phyloP scores from a whole-genome alignment of 495 filamentous ascomycete species.

The Recurvomyces mirabilis region DNA sequence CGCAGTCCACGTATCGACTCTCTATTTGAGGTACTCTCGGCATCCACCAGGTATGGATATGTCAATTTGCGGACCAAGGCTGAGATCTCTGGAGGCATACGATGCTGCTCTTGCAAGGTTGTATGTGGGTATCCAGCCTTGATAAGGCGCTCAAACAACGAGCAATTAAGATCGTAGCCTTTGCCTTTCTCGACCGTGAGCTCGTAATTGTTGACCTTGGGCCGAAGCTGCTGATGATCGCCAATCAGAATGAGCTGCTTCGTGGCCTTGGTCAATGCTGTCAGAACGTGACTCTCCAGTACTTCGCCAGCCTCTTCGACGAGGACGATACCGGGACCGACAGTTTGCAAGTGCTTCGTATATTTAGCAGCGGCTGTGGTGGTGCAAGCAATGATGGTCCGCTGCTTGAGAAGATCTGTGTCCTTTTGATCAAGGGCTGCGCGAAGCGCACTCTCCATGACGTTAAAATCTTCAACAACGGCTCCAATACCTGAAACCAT shows the following conservation, averaged over 20 bases:
- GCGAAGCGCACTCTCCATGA: conserved; percentile 32
- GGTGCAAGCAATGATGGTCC: conserved; percentile 62
- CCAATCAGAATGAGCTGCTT: conserved; percentile 65
- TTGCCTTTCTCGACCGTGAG: conserved; percentile 56
- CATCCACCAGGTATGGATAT: conserved; percentile 56
- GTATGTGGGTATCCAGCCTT: conserved; percentile 42
- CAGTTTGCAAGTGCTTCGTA: conserved; percentile 38
- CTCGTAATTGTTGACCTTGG: conserved; percentile 54
- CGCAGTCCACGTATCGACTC: conserved; percentile 47
- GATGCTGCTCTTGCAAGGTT: conserved; percentile 51
- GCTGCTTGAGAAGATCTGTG: conserved; percentile 37
- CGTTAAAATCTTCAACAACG: conserved; percentile 34
- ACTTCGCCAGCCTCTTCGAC: conserved; percentile 78
- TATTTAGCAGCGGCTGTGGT: conserved; percentile 65
- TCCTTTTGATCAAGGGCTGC: conserved; percentile 37
- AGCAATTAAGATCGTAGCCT: conserved; percentile 59
- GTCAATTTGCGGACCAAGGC: conserved; percentile 45
- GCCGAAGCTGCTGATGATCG: conserved; percentile 67
- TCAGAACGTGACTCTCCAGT: conserved; percentile 59
- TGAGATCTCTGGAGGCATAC: conserved; percentile 64
- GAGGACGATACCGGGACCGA: conserved; percentile 45
- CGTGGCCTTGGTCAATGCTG: conserved; percentile 46
- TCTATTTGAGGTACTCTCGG: conserved; percentile 38
- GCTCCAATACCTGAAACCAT: conserved; percentile 32
- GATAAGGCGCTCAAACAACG: conserved; percentile 62